Evolutionary conservation across 208 protist species (phyloP).

Genomic region (Zelonia costaricensis): DNA sequence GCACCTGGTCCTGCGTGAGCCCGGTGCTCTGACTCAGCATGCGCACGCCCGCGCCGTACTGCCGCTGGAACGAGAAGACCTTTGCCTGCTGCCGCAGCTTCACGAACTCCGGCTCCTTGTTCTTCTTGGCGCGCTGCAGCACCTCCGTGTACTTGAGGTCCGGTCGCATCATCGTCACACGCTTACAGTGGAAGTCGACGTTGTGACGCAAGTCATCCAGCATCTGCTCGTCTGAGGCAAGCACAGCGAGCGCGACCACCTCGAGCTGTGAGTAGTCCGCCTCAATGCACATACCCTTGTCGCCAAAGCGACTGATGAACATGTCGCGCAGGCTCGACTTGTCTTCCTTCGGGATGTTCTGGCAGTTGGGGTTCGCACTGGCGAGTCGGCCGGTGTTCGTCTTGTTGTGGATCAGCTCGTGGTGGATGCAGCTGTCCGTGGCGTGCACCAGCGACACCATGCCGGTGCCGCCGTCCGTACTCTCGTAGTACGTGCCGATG

Average conservation of each 20-base stretch:
- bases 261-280: conserved; percentile 94
- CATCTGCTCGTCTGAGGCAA: conserved; percentile 91
- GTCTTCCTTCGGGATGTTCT: conserved; percentile 94
- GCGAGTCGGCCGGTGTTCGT: conserved; percentile 88
- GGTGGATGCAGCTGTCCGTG: conserved; percentile 91
- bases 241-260: conserved; percentile 88
- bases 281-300: conserved; percentile 91
- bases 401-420: conserved; percentile 94
- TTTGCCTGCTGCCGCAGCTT: conserved; percentile 93
- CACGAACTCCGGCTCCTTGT: conserved; percentile 93
- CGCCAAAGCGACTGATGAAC: conserved; percentile 90
- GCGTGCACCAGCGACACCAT: conserved; percentile 92
- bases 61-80: conserved; percentile 94
- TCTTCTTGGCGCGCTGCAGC: conserved; percentile 86
- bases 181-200: conserved; percentile 94
- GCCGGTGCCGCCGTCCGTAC: conserved; percentile 85
- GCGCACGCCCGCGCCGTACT: conserved; percentile 92
- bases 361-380: conserved; percentile 92
- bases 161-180: conserved; percentile 93
- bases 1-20: conserved; percentile 90
- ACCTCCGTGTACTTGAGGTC: conserved; percentile 92
- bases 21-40: conserved; percentile 93
- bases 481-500: conserved; percentile 93
- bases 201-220: conserved; percentile 88
- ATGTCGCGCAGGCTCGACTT: conserved; percentile 89